These are phyloP conservation scores for Leptosphaerulina australis DNA, from an alignment of 2,329 filamentous ascomycete genomes.

Conservation along the genomic window DNA sequence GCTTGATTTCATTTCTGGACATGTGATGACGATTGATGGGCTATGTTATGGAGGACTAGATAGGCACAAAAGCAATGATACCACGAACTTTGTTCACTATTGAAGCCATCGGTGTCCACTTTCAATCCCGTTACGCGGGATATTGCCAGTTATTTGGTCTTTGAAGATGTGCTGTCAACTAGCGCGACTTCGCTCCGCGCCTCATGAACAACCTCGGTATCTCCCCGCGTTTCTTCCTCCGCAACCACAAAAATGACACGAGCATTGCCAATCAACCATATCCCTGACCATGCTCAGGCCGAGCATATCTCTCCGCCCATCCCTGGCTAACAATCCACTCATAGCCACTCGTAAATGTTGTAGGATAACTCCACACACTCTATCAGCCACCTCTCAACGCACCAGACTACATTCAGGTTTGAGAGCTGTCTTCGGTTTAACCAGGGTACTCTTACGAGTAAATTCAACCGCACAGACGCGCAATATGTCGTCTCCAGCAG, in stretches of 20 bases:
- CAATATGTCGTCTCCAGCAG: slow-evolving; percentile 43
- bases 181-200: neutral
- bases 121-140: neutral
- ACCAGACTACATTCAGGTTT: neutral
- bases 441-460: neutral
- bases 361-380: neutral
- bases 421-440: neutral
- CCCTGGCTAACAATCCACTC: slow-evolving; percentile 16
- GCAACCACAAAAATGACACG: slow-evolving; percentile 28
- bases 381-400: neutral
- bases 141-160: slow-evolving; percentile 10
- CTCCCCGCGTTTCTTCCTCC: slow-evolving; percentile 34
- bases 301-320: slow-evolving; percentile 15
- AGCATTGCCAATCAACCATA: slow-evolving; percentile 16
- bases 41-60: slow-evolving; percentile 27
- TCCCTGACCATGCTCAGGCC: slow-evolving; percentile 36
- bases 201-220: slow-evolving; percentile 39
- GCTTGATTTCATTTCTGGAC: slow-evolving; percentile 25
- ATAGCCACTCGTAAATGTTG: neutral
- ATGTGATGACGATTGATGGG: slow-evolving; percentile 35
- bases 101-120: neutral
- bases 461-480: slow-evolving; percentile 11
- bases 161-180: neutral
- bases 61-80: slow-evolving; percentile 48
- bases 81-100: slow-evolving; percentile 32